Evolutionary conservation across 1,284 basidiomycete genomes (phyloP).

Genomic region (Ganoderma lingzhi): DNA sequence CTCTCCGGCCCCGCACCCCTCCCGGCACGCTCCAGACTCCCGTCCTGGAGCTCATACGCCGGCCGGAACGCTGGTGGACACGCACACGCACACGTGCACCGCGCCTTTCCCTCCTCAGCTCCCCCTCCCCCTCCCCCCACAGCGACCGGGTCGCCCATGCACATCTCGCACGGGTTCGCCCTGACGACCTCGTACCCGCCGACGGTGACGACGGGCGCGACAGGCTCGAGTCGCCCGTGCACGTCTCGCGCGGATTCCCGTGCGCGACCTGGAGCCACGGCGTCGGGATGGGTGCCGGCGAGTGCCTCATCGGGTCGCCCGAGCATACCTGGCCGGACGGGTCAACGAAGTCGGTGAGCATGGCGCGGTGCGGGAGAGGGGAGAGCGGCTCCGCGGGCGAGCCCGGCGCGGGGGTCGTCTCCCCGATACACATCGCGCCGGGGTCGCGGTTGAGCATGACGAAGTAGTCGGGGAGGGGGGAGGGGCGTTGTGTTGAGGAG

Average conservation of each 20-base stretch:
- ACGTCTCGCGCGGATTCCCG: slow-evolving; percentile 17
- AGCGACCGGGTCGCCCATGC: slow-evolving; percentile 8
- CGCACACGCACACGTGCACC: slow-evolving; percentile 15
- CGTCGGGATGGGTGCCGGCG: neutral
- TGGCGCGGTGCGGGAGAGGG: slow-evolving; percentile 29
- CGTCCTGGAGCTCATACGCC: slow-evolving; percentile 84
- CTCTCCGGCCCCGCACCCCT: slow-evolving; percentile 9
- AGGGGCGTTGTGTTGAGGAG: neutral
- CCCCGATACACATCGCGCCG: slow-evolving; percentile 26
- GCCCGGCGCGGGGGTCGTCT: slow-evolving; percentile 13
- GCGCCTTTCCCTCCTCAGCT: neutral
- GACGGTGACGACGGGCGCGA: neutral
- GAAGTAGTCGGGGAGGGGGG: slow-evolving; percentile 32
- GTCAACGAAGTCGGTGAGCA: slow-evolving; percentile 26
- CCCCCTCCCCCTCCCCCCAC: neutral
- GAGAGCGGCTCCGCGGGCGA: slow-evolving; percentile 17
- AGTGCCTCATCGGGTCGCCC: slow-evolving; percentile 24
- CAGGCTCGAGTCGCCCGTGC: slow-evolving; percentile 4
- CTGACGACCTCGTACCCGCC: neutral
- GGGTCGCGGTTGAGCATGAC: slow-evolving; percentile 28
- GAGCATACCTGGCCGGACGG: slow-evolving; percentile 23
- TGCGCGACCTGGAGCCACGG: slow-evolving; percentile 5
- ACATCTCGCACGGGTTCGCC: slow-evolving; percentile 16
- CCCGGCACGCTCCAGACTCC: slow-evolving; percentile 72
- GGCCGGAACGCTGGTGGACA: slow-evolving; percentile 62